Evolutionary conservation across 331 rosid species (phyloP).

Genomic region (Acacia concinna): DNA sequence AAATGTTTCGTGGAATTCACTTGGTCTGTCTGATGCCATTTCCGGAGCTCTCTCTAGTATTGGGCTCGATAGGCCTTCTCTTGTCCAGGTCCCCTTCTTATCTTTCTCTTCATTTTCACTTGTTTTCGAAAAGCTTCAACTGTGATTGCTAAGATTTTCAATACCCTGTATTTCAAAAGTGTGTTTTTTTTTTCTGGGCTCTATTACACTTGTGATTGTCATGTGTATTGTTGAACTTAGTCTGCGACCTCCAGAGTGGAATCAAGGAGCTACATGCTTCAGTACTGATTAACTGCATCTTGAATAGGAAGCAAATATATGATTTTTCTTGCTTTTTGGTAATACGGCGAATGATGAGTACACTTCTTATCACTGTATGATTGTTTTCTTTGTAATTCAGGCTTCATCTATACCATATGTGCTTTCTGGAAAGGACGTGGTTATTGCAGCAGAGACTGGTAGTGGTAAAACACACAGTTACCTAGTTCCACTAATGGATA

Average conservation of each 20-base stretch:
- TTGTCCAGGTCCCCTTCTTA: constrained; percentile 56
- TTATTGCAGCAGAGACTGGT: constrained; percentile 94
- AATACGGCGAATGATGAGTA: constrained; percentile 1
- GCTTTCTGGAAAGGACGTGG: constrained; percentile 75
- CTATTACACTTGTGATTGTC: neutral
- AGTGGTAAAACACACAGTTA: constrained; percentile 96
- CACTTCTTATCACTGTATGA: neutral
- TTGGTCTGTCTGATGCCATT: constrained; percentile 70
- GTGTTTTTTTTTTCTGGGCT: neutral
- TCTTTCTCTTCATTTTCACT: neutral
- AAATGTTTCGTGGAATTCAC: constrained; percentile 68
- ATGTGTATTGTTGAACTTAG: neutral
- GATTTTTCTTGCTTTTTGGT: neutral
- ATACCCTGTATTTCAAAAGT: neutral
- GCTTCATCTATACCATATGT: constrained; percentile 83
- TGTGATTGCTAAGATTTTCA: neutral
- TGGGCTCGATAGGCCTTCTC: constrained; percentile 75
- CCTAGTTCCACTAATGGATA: constrained; percentile 75
- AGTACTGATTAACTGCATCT: neutral
- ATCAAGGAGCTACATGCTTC: constrained; percentile 5
- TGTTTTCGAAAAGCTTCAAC: neutral
- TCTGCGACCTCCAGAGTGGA: neutral
- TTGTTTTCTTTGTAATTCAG: constrained; percentile 43
- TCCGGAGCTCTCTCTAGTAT: constrained; percentile 64
- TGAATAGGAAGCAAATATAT: constrained; percentile 17